These are phyloP conservation scores for Candida caryicola DNA, from an alignment of 805 yeast species.

Conservation along the genomic window DNA sequence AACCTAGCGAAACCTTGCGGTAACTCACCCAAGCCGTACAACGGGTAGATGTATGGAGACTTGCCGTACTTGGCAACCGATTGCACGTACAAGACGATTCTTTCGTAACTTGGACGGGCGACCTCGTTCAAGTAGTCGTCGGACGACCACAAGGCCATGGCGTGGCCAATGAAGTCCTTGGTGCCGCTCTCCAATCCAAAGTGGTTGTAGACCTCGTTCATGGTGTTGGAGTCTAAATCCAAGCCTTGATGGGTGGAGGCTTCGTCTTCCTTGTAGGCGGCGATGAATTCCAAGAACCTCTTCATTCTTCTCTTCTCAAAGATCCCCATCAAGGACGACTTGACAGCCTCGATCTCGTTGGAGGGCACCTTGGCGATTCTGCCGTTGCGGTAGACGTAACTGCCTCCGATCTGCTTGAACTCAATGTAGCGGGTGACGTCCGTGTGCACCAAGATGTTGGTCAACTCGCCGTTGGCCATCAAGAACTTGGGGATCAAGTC, in stretches of 20 bases:
- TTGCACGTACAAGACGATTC: slow-evolving; percentile 80
- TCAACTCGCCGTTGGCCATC: slow-evolving; percentile 97
- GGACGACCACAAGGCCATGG: slow-evolving; percentile 95
- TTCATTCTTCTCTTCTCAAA: slow-evolving; percentile 96
- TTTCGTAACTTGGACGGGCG: slow-evolving; percentile 86
- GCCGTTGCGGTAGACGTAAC: slow-evolving; percentile 88
- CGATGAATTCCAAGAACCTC: slow-evolving; percentile 84
- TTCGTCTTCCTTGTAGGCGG: slow-evolving; percentile 75
- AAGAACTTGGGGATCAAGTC: slow-evolving; percentile 94
- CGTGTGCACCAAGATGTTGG: slow-evolving; percentile 91
- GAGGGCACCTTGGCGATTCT: slow-evolving; percentile 94
- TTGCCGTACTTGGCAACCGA: slow-evolving; percentile 94
- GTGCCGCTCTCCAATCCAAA: slow-evolving; percentile 92
- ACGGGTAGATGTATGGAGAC: slow-evolving; percentile 93
- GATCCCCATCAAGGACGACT: slow-evolving; percentile 90
- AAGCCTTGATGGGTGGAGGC: slow-evolving; percentile 79
- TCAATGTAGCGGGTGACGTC: slow-evolving; percentile 95
- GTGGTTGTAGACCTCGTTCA: slow-evolving; percentile 86
- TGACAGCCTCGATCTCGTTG: slow-evolving; percentile 84
- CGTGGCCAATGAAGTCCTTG: slow-evolving; percentile 94
- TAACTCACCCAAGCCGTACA: slow-evolving; percentile 94
- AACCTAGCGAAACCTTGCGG: slow-evolving; percentile 99
- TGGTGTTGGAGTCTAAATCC: slow-evolving; percentile 81
- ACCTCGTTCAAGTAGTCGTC: slow-evolving; percentile 87
- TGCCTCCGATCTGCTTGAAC: slow-evolving; percentile 94